Evolutionary conservation across 73 alveolate genomes (phyloP).

Genomic region (Breviolum minutum): DNA sequence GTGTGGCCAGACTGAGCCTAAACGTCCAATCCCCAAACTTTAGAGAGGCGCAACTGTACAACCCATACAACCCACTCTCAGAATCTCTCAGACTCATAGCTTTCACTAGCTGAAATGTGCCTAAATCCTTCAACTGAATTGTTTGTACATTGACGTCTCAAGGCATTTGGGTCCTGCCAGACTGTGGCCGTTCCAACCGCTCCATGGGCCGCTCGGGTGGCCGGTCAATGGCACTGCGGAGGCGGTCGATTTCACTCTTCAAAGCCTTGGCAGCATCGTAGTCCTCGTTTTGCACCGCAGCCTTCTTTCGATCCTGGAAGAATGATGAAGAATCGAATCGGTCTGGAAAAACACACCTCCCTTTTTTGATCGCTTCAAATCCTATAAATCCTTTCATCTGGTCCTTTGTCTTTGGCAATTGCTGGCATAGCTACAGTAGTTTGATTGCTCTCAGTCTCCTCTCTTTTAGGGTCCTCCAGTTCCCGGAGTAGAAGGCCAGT

Average conservation of each 20-base stretch:
- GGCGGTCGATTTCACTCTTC: constrained; percentile 99
- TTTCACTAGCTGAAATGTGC: too few species aligned
- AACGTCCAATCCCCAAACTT: too few species aligned
- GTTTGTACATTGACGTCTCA: too few species aligned
- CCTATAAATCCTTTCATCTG: too few species aligned
- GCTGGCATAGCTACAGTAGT: too few species aligned
- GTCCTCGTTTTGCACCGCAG: constrained; percentile 99
- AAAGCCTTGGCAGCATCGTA: constrained; percentile 98
- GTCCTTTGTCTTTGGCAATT: too few species aligned
- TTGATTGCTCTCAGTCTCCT: too few species aligned
- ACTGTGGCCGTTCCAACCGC: constrained; percentile 59
- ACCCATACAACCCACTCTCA: too few species aligned
- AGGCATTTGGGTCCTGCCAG: constrained; percentile 37
- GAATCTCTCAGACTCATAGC: too few species aligned
- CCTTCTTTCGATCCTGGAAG: constrained; percentile 98
- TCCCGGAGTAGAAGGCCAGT: constrained; percentile 94
- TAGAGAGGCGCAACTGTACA: too few species aligned
- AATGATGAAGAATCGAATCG: not conserved
- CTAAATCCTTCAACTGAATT: too few species aligned
- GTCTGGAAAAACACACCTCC: not conserved
- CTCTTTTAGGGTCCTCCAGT: constrained; percentile 24
- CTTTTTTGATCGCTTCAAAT: not conserved
- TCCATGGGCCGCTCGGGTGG: constrained; percentile 81
- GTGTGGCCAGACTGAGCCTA: too few species aligned
- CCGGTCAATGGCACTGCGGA: constrained; percentile 91